Evolutionary conservation across 73 alveolate species (phyloP).

Genomic region (Blepharisma japonicum): DNA sequence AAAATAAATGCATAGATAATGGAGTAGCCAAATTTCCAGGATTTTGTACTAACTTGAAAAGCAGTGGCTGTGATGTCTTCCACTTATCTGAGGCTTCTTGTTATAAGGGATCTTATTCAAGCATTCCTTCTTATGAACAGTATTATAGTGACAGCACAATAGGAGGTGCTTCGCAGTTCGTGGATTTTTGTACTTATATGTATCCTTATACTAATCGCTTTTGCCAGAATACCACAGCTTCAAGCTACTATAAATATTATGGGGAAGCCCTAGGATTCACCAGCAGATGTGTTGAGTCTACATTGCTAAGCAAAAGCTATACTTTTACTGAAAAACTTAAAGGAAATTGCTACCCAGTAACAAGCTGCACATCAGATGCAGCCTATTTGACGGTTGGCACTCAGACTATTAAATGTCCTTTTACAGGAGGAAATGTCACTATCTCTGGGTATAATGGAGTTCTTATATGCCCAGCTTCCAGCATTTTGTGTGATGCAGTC

Average conservation of each 20-base stretch:
- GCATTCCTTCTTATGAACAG: neutral
- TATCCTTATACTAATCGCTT: conserved; percentile 1
- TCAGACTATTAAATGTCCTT: neutral
- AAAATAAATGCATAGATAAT: neutral
- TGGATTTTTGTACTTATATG: conserved; percentile 7
- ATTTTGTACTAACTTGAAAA: neutral
- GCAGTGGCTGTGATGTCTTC: conserved; percentile 5
- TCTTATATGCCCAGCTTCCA: conserved; percentile 15
- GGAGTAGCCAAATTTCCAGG: neutral
- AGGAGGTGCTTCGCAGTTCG: neutral
- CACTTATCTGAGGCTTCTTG: neutral
- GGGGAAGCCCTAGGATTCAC: neutral
- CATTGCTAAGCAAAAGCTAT: neutral
- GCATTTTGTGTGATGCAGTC: neutral
- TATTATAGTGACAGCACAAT: neutral
- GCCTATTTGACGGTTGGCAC: neutral
- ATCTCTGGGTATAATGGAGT: neutral
- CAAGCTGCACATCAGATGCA: neutral
- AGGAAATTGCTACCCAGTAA: conserved; percentile 5
- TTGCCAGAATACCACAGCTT: neutral
- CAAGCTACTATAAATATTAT: neutral
- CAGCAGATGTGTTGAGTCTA: neutral
- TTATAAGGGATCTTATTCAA: neutral
- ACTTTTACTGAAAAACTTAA: neutral
- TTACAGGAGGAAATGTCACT: conserved; percentile 2